Conservation (phyloP, 345 rosid species). For the Populus tremula region DNA sequence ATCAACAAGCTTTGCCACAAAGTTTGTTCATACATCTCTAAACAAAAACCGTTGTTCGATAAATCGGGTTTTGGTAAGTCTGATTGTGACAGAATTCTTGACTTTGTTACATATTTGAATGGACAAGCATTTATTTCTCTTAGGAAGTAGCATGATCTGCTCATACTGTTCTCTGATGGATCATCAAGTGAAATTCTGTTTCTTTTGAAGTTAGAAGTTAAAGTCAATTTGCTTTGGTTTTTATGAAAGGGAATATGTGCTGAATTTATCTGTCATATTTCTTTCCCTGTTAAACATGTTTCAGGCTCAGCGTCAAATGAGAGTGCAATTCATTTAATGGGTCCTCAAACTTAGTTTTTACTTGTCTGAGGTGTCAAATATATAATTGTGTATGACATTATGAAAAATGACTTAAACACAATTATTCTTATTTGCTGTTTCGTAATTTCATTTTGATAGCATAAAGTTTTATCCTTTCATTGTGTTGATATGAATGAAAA, state of each 20-base stretch:
- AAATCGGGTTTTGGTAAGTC: slow-evolving; percentile 79
- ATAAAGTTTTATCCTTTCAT: neutral
- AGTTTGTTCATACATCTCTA: slow-evolving; percentile 91
- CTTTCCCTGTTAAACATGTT: neutral
- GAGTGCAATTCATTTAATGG: neutral
- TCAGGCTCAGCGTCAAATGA: neutral
- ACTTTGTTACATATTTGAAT: neutral
- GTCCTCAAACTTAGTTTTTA: neutral
- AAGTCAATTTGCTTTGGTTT: neutral
- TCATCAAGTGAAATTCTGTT: neutral
- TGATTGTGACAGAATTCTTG: neutral
- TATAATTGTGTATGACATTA: neutral
- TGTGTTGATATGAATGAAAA: neutral
- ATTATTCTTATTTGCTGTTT: neutral
- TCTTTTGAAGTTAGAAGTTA: neutral
- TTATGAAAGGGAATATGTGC: neutral
- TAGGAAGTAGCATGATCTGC: neutral
- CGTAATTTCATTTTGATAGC: neutral
- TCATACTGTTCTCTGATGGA: neutral
- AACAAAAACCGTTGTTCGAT: slow-evolving; percentile 96
- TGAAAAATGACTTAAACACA: neutral
- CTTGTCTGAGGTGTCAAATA: neutral
- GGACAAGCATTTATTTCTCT: neutral
- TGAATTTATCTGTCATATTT: neutral
- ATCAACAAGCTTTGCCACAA: slow-evolving; percentile 90